Evolutionary conservation across 768 basidiomycete species (phyloP), one percentile per base, ranked within the genome.

Genomic region (Filobasidium floriforme): DNA sequence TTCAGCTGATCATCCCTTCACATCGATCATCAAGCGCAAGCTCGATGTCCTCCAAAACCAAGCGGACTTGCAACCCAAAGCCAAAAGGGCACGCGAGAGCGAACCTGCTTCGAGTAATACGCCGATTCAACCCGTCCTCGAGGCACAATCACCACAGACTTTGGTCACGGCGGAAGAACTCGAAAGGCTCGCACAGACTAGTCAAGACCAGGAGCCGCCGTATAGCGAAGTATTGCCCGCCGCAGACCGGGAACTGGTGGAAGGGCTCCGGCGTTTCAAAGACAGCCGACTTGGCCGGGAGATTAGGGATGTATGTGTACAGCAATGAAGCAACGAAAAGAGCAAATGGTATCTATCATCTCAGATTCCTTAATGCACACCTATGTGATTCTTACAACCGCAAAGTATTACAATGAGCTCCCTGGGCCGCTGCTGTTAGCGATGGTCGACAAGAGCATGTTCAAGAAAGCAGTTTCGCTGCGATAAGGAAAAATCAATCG

Each of bases 401-500:
- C 46, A 49, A 49, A 24, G 54, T 19, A 28, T 28, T 32, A 57
- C 29, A 57, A 32, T 15, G 54, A 22, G 29, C 29, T 59, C 41
- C 64, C 64, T 22, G 59, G 59, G 7, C 49, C 59, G 28, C 65
- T 66, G 28, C 59, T 66, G 46, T 76, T 76, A 12, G 77, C 77
- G 57, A 78, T 73, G 41, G 74, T 76, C 7, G 76, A 76, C 64
- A 78, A 65, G 51, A 78, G 70, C 62, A 75, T 75, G 65, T 75
- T 78, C 63, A 78, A 60, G 66, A 78, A 76, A 49, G 71, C 70
- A 9, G 77, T 76, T 49, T 78, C 72, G 18, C 73, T 70, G 46
- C 44, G 24, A 60, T 22, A 29, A 37, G 26, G 32, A 18, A 43
- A 64, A 18, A 60, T 32, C 6, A 18, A 46, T 10, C 14, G 44